These are phyloP conservation scores for Salmacisia buchloeana DNA, from an alignment of 1,284 basidiomycete species.

Conservation along the genomic window DNA sequence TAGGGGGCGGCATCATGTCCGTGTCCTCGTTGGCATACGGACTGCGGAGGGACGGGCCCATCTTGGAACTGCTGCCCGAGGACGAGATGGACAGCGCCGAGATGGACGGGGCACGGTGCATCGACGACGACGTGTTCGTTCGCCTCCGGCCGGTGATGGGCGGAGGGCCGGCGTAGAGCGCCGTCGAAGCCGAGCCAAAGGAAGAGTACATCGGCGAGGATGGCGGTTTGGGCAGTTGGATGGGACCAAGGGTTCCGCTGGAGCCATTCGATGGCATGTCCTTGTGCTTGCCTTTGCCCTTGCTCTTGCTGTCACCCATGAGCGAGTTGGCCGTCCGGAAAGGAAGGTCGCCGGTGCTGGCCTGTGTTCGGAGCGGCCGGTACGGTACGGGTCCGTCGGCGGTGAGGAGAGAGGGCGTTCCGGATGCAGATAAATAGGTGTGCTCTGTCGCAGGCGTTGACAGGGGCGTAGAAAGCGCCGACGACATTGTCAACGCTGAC, in stretches of 20 bases:
- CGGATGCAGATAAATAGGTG: conserved; percentile 1
- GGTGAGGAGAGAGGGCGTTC: not conserved
- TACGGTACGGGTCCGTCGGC: not conserved
- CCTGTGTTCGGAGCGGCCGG: not conserved
- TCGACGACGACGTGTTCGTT: not conserved
- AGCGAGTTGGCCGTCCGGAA: not conserved
- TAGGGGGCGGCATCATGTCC: conserved; percentile 7
- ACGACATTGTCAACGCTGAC: not conserved
- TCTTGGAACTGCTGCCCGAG: too few relatives aligned
- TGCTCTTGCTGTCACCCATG: not conserved
- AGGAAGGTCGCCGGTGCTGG: not conserved
- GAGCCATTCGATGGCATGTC: too few relatives aligned
- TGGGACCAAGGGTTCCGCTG: too few relatives aligned
- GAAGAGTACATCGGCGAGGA: conserved; percentile 3
- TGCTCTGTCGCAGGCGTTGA: conserved; percentile 7
- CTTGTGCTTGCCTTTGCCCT: not conserved
- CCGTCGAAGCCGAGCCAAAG: not conserved
- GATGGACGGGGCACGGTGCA: not conserved
- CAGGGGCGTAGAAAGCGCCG: not conserved
- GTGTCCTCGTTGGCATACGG: not conserved
- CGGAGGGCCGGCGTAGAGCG: not conserved
- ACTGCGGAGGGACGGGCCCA: not conserved
- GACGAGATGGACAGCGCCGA: not conserved
- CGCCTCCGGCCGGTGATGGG: not conserved
- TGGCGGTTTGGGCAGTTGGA: too few relatives aligned